Evolutionary conservation across 805 yeast species (phyloP).

Genomic region (Saccharomyces paradoxus): DNA sequence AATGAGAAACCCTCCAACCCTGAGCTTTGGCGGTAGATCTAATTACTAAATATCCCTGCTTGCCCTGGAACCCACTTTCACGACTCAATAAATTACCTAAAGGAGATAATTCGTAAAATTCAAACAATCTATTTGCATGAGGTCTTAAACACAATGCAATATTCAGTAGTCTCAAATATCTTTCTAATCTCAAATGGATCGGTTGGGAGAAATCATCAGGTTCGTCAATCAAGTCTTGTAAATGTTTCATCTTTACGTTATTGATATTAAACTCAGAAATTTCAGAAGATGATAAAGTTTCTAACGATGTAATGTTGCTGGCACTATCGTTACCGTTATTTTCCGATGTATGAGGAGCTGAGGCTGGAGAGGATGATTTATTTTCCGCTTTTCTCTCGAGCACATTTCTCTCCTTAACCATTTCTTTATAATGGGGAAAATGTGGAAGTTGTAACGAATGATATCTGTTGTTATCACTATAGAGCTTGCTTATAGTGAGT

Average conservation of each 20-base stretch:
- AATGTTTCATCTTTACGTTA: constrained; percentile 23
- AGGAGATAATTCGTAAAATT: constrained; percentile 85
- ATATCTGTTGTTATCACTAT: constrained; percentile 21
- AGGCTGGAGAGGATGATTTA: not conserved
- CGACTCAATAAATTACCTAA: constrained; percentile 74
- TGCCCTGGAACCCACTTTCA: constrained; percentile 76
- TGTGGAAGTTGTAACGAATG: constrained; percentile 23
- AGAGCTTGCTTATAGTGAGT: constrained; percentile 26
- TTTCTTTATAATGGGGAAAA: constrained; percentile 16
- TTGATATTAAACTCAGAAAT: constrained; percentile 8
- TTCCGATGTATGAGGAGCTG: not conserved
- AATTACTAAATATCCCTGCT: constrained; percentile 77
- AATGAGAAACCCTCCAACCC: constrained; percentile 94
- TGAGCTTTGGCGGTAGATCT: constrained; percentile 78
- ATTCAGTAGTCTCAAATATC: constrained; percentile 58
- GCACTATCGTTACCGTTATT: not conserved
- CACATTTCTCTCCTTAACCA: constrained; percentile 1
- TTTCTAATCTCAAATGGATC: constrained; percentile 40
- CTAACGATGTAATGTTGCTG: not conserved
- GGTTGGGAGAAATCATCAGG: constrained; percentile 22
- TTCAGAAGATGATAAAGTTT: not conserved
- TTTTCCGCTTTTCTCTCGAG: not conserved
- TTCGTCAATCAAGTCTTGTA: constrained; percentile 23
- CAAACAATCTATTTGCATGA: constrained; percentile 74
- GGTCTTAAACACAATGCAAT: constrained; percentile 58